Percentiles rank a stretch among this genome's conserved stretches.
phyloP scores from a whole-genome alignment of 1,139 yeast genomes.

The Meyerozyma elateridarum region DNA sequence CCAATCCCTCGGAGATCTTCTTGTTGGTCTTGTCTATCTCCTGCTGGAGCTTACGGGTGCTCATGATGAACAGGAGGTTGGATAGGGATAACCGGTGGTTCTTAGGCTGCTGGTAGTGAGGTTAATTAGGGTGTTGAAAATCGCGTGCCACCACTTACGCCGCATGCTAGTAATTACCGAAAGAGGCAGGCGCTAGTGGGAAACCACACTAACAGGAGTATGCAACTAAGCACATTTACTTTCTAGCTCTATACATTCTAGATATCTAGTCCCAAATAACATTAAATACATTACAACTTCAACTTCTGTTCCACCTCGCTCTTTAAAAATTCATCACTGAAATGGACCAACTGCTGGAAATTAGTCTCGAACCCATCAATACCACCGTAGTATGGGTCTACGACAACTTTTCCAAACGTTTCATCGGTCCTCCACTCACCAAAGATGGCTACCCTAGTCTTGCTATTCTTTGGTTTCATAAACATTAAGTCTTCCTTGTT shows the following conservation, averaged over 20 bases:
- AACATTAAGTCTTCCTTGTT: slow-evolving; percentile 58
- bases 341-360: slow-evolving; percentile 68
- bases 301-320: slow-evolving; percentile 48
- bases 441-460: slow-evolving; percentile 55
- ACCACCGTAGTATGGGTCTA: slow-evolving; percentile 93
- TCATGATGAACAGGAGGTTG: too few relatives aligned
- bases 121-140: too few relatives aligned
- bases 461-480: slow-evolving; percentile 52
- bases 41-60: slow-evolving; percentile 47
- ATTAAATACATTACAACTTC: too few relatives aligned
- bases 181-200: too few relatives aligned
- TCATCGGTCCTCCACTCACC: slow-evolving; percentile 68
- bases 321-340: slow-evolving; percentile 60
- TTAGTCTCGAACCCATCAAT: slow-evolving; percentile 74
- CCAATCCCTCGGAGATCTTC: slow-evolving; percentile 90
- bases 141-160: too few relatives aligned
- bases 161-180: too few relatives aligned
- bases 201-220: too few relatives aligned
- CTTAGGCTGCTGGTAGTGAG: too few relatives aligned
- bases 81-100: too few relatives aligned
- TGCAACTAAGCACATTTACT: too few relatives aligned
- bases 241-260: too few relatives aligned
- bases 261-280: too few relatives aligned
- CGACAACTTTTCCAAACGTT: slow-evolving; percentile 52
- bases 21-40: slow-evolving; percentile 96